Evolutionary conservation across 768 basidiomycete species (phyloP).

Genomic region (Lactarius akahatsu): DNA sequence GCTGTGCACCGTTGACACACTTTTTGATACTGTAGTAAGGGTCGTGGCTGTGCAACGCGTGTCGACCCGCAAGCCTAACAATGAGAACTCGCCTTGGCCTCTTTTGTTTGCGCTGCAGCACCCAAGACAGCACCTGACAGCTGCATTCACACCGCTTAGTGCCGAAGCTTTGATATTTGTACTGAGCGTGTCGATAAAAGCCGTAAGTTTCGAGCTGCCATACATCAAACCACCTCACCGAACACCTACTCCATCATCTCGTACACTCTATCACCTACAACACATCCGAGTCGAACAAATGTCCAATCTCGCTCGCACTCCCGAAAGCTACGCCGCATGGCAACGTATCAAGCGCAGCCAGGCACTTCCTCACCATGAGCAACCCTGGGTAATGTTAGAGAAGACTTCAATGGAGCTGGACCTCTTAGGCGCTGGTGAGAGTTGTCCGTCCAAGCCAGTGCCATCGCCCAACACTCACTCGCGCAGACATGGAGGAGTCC

Average conservation of each 20-base stretch:
- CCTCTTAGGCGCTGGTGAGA: slow-evolving; percentile 1
- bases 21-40: not conserved
- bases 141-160: not conserved
- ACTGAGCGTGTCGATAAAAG: not conserved
- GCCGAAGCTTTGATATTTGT: not conserved
- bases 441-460: not conserved
- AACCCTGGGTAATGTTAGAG: not conserved
- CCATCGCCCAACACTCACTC: not conserved
- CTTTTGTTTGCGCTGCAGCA: not conserved
- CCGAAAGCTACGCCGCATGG: slow-evolving; percentile 16
- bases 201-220: not conserved
- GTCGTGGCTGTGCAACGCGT: not conserved
- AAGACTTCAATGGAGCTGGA: not conserved
- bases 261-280: no score
- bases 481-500: slow-evolving; percentile 9
- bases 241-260: not conserved
- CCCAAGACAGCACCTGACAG: not conserved
- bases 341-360: slow-evolving; percentile 7
- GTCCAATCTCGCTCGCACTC: slow-evolving; percentile 6
- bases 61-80: not conserved
- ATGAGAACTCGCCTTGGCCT: not conserved
- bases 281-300: not conserved
- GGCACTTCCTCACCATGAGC: not conserved
- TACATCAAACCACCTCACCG: not conserved
- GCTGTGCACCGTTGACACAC: not conserved